Evolutionary conservation across 768 basidiomycete genomes (phyloP).

Genomic region (Mycena belliarum): DNA sequence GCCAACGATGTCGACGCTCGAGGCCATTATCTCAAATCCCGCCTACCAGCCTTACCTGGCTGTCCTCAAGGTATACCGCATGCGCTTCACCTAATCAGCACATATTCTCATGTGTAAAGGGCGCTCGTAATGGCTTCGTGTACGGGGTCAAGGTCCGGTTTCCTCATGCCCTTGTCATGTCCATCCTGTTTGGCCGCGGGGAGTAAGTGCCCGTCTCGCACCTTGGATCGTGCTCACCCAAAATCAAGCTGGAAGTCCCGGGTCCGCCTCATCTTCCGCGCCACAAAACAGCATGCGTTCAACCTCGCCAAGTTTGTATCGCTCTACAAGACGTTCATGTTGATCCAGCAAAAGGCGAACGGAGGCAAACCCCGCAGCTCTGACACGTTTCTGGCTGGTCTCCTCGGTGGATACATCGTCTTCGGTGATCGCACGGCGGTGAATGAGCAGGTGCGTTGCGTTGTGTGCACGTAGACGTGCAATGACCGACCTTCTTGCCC

Average conservation of each 20-base stretch:
- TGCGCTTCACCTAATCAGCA: too few species aligned
- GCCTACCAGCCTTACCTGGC: constrained; percentile 88
- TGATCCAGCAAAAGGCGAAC: constrained; percentile 81
- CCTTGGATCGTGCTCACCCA: constrained; percentile 2
- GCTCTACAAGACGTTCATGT: constrained; percentile 83
- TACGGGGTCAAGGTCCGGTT: constrained; percentile 92
- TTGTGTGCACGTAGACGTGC: neutral
- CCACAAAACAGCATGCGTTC: constrained; percentile 87
- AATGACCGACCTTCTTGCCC: constrained; percentile 11
- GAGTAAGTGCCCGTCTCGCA: constrained; percentile 56
- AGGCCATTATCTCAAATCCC: constrained; percentile 58
- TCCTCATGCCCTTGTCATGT: constrained; percentile 97
- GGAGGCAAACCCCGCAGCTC: constrained; percentile 77
- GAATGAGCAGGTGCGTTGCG: constrained; percentile 86
- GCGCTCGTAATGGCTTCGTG: constrained; percentile 87
- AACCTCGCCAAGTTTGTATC: constrained; percentile 95
- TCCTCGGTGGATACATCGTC: constrained; percentile 87
- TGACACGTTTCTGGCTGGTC: constrained; percentile 92
- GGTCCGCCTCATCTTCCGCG: constrained; percentile 65
- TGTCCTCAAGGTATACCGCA: constrained; percentile 73
- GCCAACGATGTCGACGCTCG: constrained; percentile 4
- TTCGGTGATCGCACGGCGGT: constrained; percentile 86
- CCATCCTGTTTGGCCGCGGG: constrained; percentile 89
- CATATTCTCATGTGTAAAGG: constrained; percentile 30
- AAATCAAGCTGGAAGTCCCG: constrained; percentile 71